Evolutionary conservation across 306 rosid species (phyloP).

Genomic region (Heteromeles arbutifolia): DNA sequence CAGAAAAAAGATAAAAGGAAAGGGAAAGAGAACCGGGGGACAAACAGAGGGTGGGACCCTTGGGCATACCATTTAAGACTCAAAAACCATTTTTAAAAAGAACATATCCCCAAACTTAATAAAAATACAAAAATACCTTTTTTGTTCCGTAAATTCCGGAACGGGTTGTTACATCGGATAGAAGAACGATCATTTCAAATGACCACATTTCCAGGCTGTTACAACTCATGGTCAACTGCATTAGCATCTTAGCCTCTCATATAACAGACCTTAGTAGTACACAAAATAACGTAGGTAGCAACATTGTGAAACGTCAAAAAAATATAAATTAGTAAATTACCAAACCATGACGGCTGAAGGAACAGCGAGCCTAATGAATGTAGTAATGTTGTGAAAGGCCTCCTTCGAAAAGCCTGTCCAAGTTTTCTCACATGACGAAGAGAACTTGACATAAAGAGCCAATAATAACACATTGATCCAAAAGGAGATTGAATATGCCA

Average conservation of each 20-base stretch:
- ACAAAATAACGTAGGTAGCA: no score
- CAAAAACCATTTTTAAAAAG: no score
- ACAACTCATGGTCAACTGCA: neutral
- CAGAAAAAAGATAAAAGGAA: no score
- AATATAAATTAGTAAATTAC: slow-evolving; percentile 22
- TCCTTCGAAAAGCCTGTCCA: slow-evolving; percentile 69
- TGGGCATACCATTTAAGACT: no score
- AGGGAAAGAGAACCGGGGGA: no score
- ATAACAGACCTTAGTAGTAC: neutral
- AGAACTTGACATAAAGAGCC: slow-evolving; percentile 42
- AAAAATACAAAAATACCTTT: no score
- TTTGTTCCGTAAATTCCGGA: no score
- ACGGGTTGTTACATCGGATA: no score
- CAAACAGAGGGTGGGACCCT: no score
- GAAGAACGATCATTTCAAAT: slow-evolving; percentile 59
- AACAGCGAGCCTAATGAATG: slow-evolving; percentile 46
- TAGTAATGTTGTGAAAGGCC: slow-evolving; percentile 35
- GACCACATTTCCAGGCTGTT: slow-evolving; percentile 60
- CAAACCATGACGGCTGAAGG: slow-evolving; percentile 72
- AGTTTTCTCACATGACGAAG: slow-evolving; percentile 44
- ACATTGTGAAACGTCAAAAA: neutral
- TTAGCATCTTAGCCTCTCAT: neutral
- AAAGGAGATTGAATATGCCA: slow-evolving; percentile 48
- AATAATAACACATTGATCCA: slow-evolving; percentile 49
- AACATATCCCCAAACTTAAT: no score